Base-by-base conservation (phyloP, 495 filamentous ascomycete species). In the Echria macrotheca region DNA sequence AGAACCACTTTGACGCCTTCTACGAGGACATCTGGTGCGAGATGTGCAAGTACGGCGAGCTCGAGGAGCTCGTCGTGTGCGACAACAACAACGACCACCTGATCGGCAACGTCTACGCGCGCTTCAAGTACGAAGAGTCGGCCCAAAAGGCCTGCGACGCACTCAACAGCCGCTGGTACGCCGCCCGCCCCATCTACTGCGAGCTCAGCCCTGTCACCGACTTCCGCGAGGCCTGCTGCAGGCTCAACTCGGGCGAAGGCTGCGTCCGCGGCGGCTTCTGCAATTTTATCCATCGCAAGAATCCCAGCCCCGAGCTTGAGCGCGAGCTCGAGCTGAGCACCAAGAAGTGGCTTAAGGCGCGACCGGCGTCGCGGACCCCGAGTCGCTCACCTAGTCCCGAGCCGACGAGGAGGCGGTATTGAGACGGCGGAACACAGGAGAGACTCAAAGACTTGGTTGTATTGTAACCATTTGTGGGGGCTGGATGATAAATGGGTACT, bases 1-100 rank as follows among this genome's bases (percentile, higher is more conserved):
- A 96, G 73, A 94, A 91, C 72, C 93, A 98, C 76, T 98, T 97
- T 64, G 94, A 98, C 71, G 91, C 93, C 57, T 98, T 98, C 74
- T 98, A 98, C 75, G 93, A 98, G 73, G 93, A 98, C 68, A 84
- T 98, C 56, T 98, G 93, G 89, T 96, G 91, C 75, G 93, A 98
- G 78, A 87, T 98, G 85, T 91, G 87, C 83, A 85, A 87, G 69
- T 91, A 90, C 65, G 88, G 88, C 42, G 88, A 94, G 73, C 70
- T 90, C 10, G 88, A 94, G 72, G 88, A 94, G 66, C 76, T 94
- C 24, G 88, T 94, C 7, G 86, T 91, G 2, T 94, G 88, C 65
- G 88, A 93, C 69, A 91, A 94, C 66, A 97, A 96, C 69, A 96
- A 96, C 74, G 91, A 96, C 66, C 91, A 98, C 72, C 76, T 98